Evolutionary conservation across 2,329 filamentous ascomycete species (phyloP), one percentile per base, ranked within the genome.

Genomic region (Botrytis pseudocinerea): DNA sequence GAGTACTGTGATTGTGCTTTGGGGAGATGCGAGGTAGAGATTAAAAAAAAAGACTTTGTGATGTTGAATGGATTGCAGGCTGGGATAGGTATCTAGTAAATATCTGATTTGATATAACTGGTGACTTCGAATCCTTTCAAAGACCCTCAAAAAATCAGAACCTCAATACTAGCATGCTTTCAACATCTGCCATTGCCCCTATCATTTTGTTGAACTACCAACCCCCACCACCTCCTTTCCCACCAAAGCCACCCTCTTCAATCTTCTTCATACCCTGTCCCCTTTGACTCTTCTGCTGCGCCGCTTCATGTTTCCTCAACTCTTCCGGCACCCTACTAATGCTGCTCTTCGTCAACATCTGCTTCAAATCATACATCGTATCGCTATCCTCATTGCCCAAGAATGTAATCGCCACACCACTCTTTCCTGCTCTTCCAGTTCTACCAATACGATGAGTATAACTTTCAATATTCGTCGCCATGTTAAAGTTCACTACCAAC

Each of bases 401-500:
- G 86, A 99, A 99, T 0, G 96, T 99, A 76, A 99, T 96, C 3
- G 96, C 93, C 69, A 97, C 91, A 91, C 96, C 96, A 78, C 89
- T 95, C 89, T 98, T 98, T 75, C 96, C 96, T 2, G 96, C 96
- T 90, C 96, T 92, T 87, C 96, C 96, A 1, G 96, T 99, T 85
- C 96, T 92, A 82, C 96, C 96, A 80, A 99, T 92, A 85, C 96
- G 91, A 86, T 99, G 96, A 3, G 95, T 98, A 82, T 99, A 99
- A 80, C 90, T 92, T 84, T 99, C 96, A 77, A 99, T 98, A 78
- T 87, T 94, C 20, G 85, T 90, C 0, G 96, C 92, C 96, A 99
- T 98, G 86, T 98, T 99, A 89, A 98, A 99, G 85, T 99, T 99
- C 82, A 99, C 88, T 73, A 99, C 96, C 74, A 99, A 88, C 75